Base-by-base conservation (phyloP, 148 eudicot species). In the Amaranthus palmeri region DNA sequence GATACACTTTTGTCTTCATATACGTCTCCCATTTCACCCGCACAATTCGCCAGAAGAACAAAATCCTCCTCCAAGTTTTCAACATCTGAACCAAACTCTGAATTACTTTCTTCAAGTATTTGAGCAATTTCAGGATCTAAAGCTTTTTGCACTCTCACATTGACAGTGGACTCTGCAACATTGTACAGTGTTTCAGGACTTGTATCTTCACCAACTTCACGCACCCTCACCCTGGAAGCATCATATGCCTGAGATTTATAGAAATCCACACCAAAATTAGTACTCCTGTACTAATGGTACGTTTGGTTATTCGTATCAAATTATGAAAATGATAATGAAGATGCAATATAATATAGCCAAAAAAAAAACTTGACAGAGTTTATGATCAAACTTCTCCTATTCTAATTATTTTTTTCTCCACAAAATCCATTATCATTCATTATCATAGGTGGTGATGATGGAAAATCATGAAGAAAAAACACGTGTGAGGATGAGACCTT, bases 41-140 rank as follows among this genome's bases (percentile, higher is more conserved):
- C 76, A 75, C 87, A 70, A 76, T 96, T 96, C 25, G 97, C 97
- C 67, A 42, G 78, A 42, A 88, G 72, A 47, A 96, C 90, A 79
- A 96, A 95, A 81, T 96, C 99, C 77, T 96, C 99, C 69, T 92
- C 99, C 81, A 95, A 77, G 65, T 83, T 96, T 77, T 93, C 98
- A 71, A 79, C 73, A 78, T 95, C 99, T 69, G 99, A 96, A 40
- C 81, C 96, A 78, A 82, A 77, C 36, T 78, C 84, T 6, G 97
- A 90, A 11, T 90, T 85, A 69, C 79, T 80, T 41, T 92, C 99
- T 53, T 90, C 87, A 46, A 92, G 93, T 77, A 96, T 69, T 40
- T 85, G 83, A 74, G 82, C 87, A 61, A 96, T 78, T 72, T 92
- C 99, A 56, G 97, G 90, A 81, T 92, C 96, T 47, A 88, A 80